phyloP scores from a whole-genome alignment of 176 grass and related monocot genomes.

The Oryza nivara region DNA sequence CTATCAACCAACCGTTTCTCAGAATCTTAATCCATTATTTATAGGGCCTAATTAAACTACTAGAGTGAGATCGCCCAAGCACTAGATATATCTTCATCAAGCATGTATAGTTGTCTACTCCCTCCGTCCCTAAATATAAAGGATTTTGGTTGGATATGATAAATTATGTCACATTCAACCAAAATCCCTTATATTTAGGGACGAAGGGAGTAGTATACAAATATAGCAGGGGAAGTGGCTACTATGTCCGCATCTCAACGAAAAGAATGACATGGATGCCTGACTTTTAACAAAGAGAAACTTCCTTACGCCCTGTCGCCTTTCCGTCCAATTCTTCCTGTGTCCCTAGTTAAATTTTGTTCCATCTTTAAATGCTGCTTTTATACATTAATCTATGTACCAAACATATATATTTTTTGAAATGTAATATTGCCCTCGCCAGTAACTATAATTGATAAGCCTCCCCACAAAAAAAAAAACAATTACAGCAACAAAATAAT shows the following conservation, averaged over 20 bases:
- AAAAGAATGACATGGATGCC: not conserved
- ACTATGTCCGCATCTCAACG: not conserved
- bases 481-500: not conserved
- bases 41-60: not conserved
- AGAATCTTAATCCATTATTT: too few relatives aligned
- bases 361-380: not conserved
- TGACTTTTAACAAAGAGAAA: not conserved
- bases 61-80: not conserved
- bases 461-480: too few relatives aligned
- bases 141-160: too few relatives aligned
- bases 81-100: too few relatives aligned
- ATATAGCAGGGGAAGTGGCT: not conserved
- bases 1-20: too few relatives aligned
- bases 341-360: not conserved
- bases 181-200: too few relatives aligned
- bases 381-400: too few relatives aligned
- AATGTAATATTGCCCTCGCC: not conserved
- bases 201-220: too few relatives aligned
- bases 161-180: too few relatives aligned
- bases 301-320: not conserved
- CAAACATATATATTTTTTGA: not conserved
- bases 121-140: too few relatives aligned
- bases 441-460: too few relatives aligned
- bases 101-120: too few relatives aligned
- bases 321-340: not conserved